These are phyloP conservation scores for Colletotrichum lindemuthianum DNA, from an alignment of 2,329 filamentous ascomycete species.

Conservation along the genomic window DNA sequence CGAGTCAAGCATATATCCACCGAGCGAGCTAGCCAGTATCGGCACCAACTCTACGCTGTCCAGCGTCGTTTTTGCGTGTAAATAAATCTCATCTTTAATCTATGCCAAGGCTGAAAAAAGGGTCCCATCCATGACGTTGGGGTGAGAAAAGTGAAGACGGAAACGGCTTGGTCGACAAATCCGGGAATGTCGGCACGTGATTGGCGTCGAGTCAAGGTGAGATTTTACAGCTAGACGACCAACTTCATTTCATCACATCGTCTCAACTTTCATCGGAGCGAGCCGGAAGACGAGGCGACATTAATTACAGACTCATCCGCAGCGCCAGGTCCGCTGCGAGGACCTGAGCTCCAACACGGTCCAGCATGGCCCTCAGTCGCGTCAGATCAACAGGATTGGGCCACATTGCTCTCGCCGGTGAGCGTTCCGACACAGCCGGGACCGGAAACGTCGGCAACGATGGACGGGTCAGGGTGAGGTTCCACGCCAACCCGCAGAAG, in stretches of 20 bases:
- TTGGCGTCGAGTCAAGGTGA: constrained; percentile 7
- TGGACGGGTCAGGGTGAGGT: constrained; percentile 45
- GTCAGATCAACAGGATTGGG: constrained; percentile 42
- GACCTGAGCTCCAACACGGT: background rate
- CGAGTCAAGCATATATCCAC: too few species aligned
- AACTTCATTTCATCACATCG: background rate
- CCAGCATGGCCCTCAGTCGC: constrained; percentile 42
- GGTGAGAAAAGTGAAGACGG: background rate
- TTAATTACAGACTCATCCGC: background rate
- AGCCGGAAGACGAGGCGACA: background rate
- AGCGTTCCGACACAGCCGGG: constrained; percentile 36
- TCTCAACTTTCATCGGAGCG: background rate
- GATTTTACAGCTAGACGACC: background rate
- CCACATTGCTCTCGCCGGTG: constrained; percentile 41
- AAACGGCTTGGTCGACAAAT: background rate
- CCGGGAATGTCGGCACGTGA: constrained; percentile 20
- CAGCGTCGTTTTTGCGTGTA: constrained; percentile 1
- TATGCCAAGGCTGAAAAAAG: constrained; percentile 10
- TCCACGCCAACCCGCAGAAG: constrained; percentile 42
- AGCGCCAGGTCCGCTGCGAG: background rate
- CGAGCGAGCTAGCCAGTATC: background rate
- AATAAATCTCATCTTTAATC: background rate
- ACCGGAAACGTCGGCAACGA: constrained; percentile 43
- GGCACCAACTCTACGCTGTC: constrained; percentile 13
- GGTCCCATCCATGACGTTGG: constrained; percentile 19